Evolutionary conservation across 352 stramenopile genomes (phyloP).

Genomic region (Globisporangium canariense): DNA sequence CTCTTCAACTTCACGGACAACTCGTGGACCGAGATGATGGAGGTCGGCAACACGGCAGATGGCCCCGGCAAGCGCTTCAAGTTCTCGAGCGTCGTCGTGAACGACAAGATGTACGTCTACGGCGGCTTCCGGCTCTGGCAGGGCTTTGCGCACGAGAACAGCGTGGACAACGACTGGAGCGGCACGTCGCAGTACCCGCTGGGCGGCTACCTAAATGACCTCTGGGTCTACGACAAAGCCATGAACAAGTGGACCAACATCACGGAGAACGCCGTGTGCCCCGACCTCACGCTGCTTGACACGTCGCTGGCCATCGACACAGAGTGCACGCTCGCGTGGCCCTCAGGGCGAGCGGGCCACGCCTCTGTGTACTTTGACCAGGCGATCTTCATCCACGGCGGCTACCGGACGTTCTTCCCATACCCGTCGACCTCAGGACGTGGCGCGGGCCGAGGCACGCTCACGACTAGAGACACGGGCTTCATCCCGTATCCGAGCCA

Average conservation of each 20-base stretch:
- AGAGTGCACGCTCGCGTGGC: conserved; percentile 87
- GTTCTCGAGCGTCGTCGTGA: conserved; percentile 80
- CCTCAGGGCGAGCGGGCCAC: conserved; percentile 83
- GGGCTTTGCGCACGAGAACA: conserved; percentile 92
- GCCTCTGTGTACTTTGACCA: conserved; percentile 71
- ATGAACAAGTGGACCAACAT: conserved; percentile 70
- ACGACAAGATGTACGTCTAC: conserved; percentile 78
- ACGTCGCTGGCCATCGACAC: conserved; percentile 59
- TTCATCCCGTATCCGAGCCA: conserved; percentile 90
- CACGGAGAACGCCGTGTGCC: conserved; percentile 64
- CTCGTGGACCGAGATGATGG: conserved; percentile 86
- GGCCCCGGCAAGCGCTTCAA: conserved; percentile 91
- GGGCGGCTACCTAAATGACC: conserved; percentile 94
- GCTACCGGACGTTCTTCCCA: conserved; percentile 94
- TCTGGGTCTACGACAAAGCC: conserved; percentile 86
- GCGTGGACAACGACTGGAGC: conserved; percentile 81
- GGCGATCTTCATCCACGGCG: conserved; percentile 88
- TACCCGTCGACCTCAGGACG: conserved; percentile 88
- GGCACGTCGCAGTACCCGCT: conserved; percentile 67
- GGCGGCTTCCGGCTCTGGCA: conserved; percentile 95
- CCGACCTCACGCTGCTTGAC: conserved; percentile 49
- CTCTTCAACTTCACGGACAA: conserved; percentile 90
- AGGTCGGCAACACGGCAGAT: conserved; percentile 47
- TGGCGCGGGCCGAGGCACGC: conserved; percentile 70
- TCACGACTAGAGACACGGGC: conserved; percentile 39